Base-by-base conservation (phyloP, 148 eudicot genomes). In the Polygonum maritimum region DNA sequence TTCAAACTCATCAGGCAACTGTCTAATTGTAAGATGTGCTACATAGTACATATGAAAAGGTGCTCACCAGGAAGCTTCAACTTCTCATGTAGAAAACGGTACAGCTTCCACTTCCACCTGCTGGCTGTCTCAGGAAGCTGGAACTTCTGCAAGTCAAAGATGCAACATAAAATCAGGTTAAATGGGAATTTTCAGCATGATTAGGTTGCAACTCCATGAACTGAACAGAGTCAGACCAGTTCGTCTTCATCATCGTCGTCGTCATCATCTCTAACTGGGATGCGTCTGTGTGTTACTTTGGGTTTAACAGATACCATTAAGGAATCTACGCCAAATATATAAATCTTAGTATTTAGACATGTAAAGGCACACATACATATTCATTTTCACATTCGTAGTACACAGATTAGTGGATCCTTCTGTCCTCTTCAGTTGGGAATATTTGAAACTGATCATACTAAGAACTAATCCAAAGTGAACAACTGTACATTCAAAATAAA, bases 241-340 rank as follows among this genome's bases (percentile, higher is more conserved):
- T 93, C 96, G 65, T 89, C 93, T 36, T 86, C 93, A 21, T 77
- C 78, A 31, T 91, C 94, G 8, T 90, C 97, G 0, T 91, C 96
- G 18, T 87, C 98, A 54, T 84, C 87, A 76, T 73, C 78, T 60
- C 78, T 86, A 39, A 78, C 82, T 65, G 79, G 85, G 49, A 86
- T 40, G 80, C 87, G 85, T 80, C 85, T 93, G 47, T 87, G 87
- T 72, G 91, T 92, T 41, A 90, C 85, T 88, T 91, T 93, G 54
- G 96, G 96, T 85, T 87, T 91, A 48, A 85, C 85, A 72, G 96
- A 89, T 77, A 89, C 94, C 83, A 86, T 83, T 81, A 93, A 52
- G 48, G 92, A 81, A 83, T 89, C 98, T 93, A 82, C 41, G 85
- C 69, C 10, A 83, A 36, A 36, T 41, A 3, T 35, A 7, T 16